Base-by-base conservation (phyloP, 2,329 filamentous ascomycete species). In the Periglandula ipomoeae region DNA sequence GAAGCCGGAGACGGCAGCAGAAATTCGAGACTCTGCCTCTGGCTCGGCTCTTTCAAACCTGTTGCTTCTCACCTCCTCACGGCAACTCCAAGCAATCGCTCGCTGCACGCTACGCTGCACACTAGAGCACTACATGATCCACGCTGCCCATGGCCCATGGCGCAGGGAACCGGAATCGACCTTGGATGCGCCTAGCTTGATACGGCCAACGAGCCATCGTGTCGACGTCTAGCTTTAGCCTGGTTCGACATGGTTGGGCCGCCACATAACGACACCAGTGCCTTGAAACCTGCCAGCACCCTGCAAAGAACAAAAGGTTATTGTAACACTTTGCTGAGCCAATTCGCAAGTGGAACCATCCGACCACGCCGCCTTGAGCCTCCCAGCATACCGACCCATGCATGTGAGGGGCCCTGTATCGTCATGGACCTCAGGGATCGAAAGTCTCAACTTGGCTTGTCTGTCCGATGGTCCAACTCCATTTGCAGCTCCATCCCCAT, bases 1-100 rank as follows among this genome's bases (percentile, higher is more conserved):
- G 23, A 48, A 30, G 34, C 47, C 35, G 27, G 43, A 45, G 26
- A 39, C 24, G 35, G 47, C 35, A 11, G 34, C 23, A 32, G 44
- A 40, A n/a, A 15, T 24, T 41, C 23, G 19, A 41, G n/a, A 37
- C 34, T 23, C 23, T 7, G n/a, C n/a, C n/a, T n/a, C n/a, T n/a
- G n/a, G n/a, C n/a, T n/a, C n/a, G n/a, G n/a, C n/a, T n/a, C n/a
- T n/a, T n/a, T n/a, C n/a, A n/a, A n/a, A n/a, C 44, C 4, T 17
- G n/a, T 20, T 45, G 13, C 13, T 20, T 19, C 22, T 24, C 34
- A 4, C 34, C 27, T 20, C n/a, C 13, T 37, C 34, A 37, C n/a
- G 20, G 30, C 42, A 34, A 35, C 34, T 9, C 27, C n/a, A n/a
- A n/a, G n/a, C n/a, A n/a, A n/a, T n/a, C 13, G 27, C 27, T 3